Evolutionary conservation across 2,329 filamentous ascomycete genomes (phyloP), one percentile per base, ranked within the genome.

Genomic region (Talaromyces sp.): DNA sequence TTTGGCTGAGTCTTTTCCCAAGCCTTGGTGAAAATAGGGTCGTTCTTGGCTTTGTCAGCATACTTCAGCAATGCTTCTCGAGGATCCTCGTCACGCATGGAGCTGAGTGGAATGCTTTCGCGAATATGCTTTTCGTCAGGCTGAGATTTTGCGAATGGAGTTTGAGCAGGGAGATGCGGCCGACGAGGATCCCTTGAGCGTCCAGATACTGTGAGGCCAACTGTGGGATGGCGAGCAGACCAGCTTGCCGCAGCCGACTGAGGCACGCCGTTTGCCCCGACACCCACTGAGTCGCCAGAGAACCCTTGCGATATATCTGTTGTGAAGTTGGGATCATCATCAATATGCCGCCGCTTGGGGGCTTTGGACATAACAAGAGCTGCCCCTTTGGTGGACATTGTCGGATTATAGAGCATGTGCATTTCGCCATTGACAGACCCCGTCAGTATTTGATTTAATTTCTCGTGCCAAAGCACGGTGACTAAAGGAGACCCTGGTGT

Each of bases 61-160:
- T 98, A 99, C 78, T 96, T 97, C 62, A 99, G 78, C 70, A 99
- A 78, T 52, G 95, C 95, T 76, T 96, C 95, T 64, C 95, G 82
- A 0, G 95, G 95, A 78, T 99, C 95, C 74, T 99, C 95, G 75
- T 99, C 93, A 54, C 96, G 83, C 91, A 99, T 96, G 64, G 86
- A 88, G 64, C 91, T 93, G 13, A 98, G 82, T 29, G 93, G 91
- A 58, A 98, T 96, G 65, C 90, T 90, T 71, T 93, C 86, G 68
- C 88, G 88, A 63, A 99, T 91, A 72, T 96, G 91, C 69, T 89
- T 89, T 73, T 93, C 90, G 73, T 98, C 93, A 0, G 93, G 93
- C 69, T 95, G 90, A 62, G 83, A 90, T 75, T 96, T 95, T 68
- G 90, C 89, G 72, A 98, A 98, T 0, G 95, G 95, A 10, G 95